Evolutionary conservation across 306 rosid species (phyloP).

Genomic region (Glycine latifolia): DNA sequence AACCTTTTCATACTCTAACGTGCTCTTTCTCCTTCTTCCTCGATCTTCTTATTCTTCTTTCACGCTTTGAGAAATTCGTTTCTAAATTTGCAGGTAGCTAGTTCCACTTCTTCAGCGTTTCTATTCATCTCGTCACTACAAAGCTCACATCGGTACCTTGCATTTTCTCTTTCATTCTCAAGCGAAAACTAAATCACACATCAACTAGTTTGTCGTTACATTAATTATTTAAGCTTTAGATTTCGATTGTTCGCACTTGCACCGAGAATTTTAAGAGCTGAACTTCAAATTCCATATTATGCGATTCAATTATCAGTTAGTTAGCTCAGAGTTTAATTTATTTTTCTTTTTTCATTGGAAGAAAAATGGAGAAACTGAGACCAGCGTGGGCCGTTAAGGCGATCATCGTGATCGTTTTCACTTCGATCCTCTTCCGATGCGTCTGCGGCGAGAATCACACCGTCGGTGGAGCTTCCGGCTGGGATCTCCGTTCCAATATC

Average conservation of each 20-base stretch:
- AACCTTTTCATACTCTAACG: background rate
- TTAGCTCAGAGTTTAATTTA: background rate
- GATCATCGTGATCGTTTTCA: slow-evolving; percentile 53
- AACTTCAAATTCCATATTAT: background rate
- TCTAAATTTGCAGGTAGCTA: slow-evolving; percentile 22
- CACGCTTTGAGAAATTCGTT: background rate
- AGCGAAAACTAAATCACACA: background rate
- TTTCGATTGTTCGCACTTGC: background rate
- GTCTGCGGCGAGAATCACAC: slow-evolving; percentile 62
- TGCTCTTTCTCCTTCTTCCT: background rate
- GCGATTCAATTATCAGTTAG: background rate
- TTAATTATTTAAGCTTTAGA: background rate
- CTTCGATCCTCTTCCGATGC: slow-evolving; percentile 67
- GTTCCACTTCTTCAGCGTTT: slow-evolving; percentile 13
- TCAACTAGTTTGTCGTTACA: background rate
- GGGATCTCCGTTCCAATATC: slow-evolving; percentile 74
- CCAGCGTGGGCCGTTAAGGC: slow-evolving; percentile 64
- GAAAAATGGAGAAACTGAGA: slow-evolving; percentile 59
- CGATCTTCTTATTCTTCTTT: background rate
- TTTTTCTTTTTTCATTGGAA: background rate
- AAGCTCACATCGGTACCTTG: slow-evolving; percentile 1
- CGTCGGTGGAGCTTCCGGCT: slow-evolving; percentile 78
- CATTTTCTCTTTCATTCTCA: slow-evolving; percentile 19
- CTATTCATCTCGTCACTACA: background rate
- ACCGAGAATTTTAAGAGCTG: background rate